These are phyloP conservation scores for Penicillium desertorum DNA, from an alignment of 495 filamentous ascomycete species.

Conservation along the genomic window DNA sequence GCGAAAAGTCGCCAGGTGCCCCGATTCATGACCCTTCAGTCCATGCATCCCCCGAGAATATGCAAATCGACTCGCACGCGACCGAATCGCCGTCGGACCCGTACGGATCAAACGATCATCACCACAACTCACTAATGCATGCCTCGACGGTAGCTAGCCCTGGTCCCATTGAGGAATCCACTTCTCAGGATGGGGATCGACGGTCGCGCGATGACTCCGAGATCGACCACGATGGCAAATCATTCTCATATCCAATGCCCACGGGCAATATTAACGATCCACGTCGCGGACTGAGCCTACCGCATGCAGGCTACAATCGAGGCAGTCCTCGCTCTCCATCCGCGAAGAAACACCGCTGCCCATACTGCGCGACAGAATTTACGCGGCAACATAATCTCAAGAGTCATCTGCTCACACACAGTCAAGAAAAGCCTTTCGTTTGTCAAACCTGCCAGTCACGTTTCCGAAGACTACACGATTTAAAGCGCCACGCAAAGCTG, in stretches of 20 bases:
- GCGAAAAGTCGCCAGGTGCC: conserved; percentile 38
- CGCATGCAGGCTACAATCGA: conserved; percentile 62
- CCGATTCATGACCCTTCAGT: conserved; percentile 30
- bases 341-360: conserved; percentile 91
- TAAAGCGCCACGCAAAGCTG: conserved; percentile 94
- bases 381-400: conserved; percentile 99
- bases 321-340: conserved; percentile 68
- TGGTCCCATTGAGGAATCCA: conserved; percentile 47
- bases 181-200: conserved; percentile 45
- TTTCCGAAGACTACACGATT: conserved; percentile 88
- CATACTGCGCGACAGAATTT: conserved; percentile 93
- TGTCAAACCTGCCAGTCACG: conserved; percentile 86
- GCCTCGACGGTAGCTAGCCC: conserved; percentile 48
- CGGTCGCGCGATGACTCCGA: conserved; percentile 40
- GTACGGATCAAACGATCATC: conserved; percentile 36
- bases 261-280: conserved; percentile 46
- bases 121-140: conserved; percentile 37
- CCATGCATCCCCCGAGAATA: conserved; percentile 41
- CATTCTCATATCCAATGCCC: conserved; percentile 55
- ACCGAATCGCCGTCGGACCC: conserved; percentile 31
- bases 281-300: conserved; percentile 72
- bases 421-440: conserved; percentile 95
- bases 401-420: conserved; percentile 95
- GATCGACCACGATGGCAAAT: conserved; percentile 48
- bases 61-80: conserved; percentile 46